Evolutionary conservation across 768 basidiomycete genomes (phyloP).

Genomic region (Fibroporia radiculosa): DNA sequence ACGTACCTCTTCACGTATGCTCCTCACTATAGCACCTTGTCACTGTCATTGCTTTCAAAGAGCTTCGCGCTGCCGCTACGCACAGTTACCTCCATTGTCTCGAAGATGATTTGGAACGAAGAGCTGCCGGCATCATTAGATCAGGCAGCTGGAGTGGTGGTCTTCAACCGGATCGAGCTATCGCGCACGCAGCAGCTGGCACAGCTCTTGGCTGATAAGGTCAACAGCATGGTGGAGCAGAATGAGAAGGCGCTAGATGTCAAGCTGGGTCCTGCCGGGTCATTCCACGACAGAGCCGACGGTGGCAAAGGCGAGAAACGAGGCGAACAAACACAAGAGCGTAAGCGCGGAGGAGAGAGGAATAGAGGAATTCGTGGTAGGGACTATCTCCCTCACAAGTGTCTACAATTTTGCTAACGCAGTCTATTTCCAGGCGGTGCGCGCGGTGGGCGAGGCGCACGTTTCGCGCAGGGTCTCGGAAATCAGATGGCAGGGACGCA

Average conservation of each 20-base stretch:
- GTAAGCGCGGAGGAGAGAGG: constrained; percentile 66
- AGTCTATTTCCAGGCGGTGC: constrained; percentile 42
- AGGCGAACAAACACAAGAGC: constrained; percentile 71
- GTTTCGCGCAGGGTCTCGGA: constrained; percentile 80
- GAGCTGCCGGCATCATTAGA: constrained; percentile 91
- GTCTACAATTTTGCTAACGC: not conserved
- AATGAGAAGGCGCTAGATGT: constrained; percentile 85
- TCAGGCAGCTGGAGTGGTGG: constrained; percentile 81
- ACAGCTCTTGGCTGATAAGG: constrained; percentile 81
- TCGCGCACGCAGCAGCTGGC: constrained; percentile 87
- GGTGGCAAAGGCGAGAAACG: constrained; percentile 72
- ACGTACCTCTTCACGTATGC: constrained; percentile 99
- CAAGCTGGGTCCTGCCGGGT: constrained; percentile 64
- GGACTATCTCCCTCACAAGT: constrained; percentile 21
- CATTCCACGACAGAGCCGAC: constrained; percentile 63
- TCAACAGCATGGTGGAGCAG: constrained; percentile 79
- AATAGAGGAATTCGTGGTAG: constrained; percentile 53
- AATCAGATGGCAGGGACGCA: constrained; percentile 57
- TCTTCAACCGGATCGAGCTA: constrained; percentile 89
- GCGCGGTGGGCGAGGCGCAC: constrained; percentile 60
- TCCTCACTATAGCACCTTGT: constrained; percentile 86
- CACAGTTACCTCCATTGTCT: constrained; percentile 84
- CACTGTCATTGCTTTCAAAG: constrained; percentile 76
- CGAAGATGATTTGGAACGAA: constrained; percentile 98
- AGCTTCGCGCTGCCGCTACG: constrained; percentile 82